Base-by-base conservation (phyloP, 805 yeast species). In the Suhomyces faveliae region DNA sequence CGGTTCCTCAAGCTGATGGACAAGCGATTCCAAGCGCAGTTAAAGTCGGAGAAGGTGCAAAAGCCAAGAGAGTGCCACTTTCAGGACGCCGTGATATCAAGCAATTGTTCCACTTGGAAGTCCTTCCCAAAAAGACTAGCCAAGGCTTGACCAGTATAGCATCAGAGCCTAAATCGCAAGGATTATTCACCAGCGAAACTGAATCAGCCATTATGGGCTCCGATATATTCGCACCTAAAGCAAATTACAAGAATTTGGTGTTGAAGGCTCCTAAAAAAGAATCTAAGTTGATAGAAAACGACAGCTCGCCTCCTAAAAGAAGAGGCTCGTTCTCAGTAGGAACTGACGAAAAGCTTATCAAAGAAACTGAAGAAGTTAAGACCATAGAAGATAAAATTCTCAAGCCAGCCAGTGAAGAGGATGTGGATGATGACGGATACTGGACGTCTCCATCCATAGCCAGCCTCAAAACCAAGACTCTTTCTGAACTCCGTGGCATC, bases 401-500 rank as follows among this genome's bases (percentile, higher is more conserved):
- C 11, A 37, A 20, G 10, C 25, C 40, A 8, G 11, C 40, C 8
- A 37, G 40, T 39, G 71, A 78, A 38, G 73, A 74, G 22, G 80
- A 85, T 44, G 73, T 74, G 23, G 80, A 85, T 44, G 83, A 82
- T 11, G 80, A 86, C 42, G 96, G 91, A 5, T 94, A 91, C 68
- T 94, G 94, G 88, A 85, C 84, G 46, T 80, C 87, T 5, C 99
- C 99, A 13, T 73, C 89, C 2, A 60, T 85, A 33, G 78, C 82
- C 4, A 83, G 83, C 42, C 70, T 94, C 45, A 76, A 78, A 47
- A 66, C 73, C 13, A 74, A 80, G 76, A 64, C 89, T 0, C 71
- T 87, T 33, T 67, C 81, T 8, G 85, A 89, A 51, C 76, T 89
- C 43, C 81, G 85, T 47, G 59, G 77, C 5, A 85, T 94, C 20